These are phyloP conservation scores for Talaromyces trachyspermus DNA, from an alignment of 495 filamentous ascomycete species.

Conservation along the genomic window DNA sequence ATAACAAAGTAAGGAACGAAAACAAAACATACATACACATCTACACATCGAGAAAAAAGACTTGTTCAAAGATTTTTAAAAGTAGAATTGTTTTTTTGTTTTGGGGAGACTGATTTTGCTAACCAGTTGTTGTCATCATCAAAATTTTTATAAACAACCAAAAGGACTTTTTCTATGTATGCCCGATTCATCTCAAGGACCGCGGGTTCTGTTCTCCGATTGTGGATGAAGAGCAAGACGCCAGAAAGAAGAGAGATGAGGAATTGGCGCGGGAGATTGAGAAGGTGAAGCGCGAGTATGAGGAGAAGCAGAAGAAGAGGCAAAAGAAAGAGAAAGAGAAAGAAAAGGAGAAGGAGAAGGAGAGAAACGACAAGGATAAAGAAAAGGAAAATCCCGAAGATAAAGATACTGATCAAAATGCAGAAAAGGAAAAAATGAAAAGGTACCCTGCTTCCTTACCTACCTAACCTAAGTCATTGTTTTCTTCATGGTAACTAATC, in stretches of 20 bases:
- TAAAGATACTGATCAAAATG: constrained; percentile 13
- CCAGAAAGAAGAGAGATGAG: constrained; percentile 57
- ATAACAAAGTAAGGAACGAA: constrained; percentile 64
- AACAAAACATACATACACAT: neutral
- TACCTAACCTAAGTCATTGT: neutral
- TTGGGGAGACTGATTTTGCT: neutral
- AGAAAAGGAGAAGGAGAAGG: constrained; percentile 43
- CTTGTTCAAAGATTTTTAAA: neutral
- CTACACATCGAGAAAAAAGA: neutral
- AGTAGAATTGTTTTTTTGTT: neutral
- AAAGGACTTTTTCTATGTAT: constrained; percentile 93
- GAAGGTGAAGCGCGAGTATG: constrained; percentile 73
- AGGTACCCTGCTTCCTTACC: constrained; percentile 23
- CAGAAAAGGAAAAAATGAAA: constrained; percentile 37
- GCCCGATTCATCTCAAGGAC: constrained; percentile 77
- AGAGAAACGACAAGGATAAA: constrained; percentile 41
- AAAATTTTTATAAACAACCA: neutral
- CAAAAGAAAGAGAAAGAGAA: constrained; percentile 45
- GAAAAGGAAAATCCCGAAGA: constrained; percentile 19
- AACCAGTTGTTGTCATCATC: too few relatives aligned
- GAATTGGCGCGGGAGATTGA: constrained; percentile 66
- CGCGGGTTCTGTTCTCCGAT: constrained; percentile 72
- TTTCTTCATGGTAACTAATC: neutral
- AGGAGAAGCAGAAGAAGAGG: constrained; percentile 63
- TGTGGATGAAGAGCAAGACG: constrained; percentile 66